Conservation (phyloP, 768 basidiomycete genomes). For the Cystofilobasidium ferigula region DNA sequence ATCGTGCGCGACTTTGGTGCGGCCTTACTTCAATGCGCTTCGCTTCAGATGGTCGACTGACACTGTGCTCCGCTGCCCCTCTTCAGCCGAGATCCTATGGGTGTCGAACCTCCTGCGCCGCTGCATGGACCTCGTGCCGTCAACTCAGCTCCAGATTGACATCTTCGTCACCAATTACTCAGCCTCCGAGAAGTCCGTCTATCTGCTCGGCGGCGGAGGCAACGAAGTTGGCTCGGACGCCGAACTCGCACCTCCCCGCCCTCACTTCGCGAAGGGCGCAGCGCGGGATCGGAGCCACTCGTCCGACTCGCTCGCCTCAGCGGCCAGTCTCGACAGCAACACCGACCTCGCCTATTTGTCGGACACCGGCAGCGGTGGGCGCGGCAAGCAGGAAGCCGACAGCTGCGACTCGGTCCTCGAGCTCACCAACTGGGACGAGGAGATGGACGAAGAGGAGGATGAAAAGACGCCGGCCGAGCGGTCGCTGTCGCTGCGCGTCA, state of each 20-base stretch:
- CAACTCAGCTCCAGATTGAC: constrained; percentile 49
- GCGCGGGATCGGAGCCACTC: constrained; percentile 26
- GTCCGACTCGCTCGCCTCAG: constrained; percentile 25
- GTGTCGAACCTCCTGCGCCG: constrained; percentile 55
- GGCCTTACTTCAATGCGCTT: constrained; percentile 31
- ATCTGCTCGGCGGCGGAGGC: constrained; percentile 47
- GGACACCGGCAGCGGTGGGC: constrained; percentile 6
- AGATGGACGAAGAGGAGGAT: constrained; percentile 52
- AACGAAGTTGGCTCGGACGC: constrained; percentile 16
- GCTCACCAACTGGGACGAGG: constrained; percentile 57
- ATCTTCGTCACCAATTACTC: constrained; percentile 58
- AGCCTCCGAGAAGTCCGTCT: constrained; percentile 56
- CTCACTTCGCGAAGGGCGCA: constrained; percentile 31
- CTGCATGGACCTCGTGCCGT: constrained; percentile 49
- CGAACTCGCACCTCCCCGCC: constrained; percentile 32
- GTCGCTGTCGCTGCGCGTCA: constrained; percentile 46
- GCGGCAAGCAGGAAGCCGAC: constrained; percentile 29
- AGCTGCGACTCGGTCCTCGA: constrained; percentile 47
- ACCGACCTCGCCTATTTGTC: constrained; percentile 28
- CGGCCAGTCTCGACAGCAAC: constrained; percentile 25
- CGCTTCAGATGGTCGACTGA: background rate
- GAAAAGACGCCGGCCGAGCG: constrained; percentile 50
- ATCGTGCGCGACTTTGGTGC: constrained; percentile 62
- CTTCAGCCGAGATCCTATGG: constrained; percentile 62
- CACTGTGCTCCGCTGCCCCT: background rate